These are phyloP conservation scores for Biscogniauxia mediterranea DNA, from an alignment of 2,329 filamentous ascomycete genomes.

Conservation along the genomic window DNA sequence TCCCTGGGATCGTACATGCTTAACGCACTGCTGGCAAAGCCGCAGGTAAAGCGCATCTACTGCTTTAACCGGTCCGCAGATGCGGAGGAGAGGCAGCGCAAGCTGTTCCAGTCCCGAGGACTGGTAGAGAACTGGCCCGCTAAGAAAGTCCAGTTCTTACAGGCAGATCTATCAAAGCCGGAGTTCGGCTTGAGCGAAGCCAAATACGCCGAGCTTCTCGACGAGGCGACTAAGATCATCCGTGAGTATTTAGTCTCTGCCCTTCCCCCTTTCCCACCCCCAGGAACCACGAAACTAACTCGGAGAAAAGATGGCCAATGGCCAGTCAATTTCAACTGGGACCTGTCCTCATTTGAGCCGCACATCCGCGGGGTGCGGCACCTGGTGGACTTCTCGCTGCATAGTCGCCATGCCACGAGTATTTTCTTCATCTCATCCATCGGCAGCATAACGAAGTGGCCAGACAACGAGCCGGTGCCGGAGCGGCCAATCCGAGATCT, in stretches of 20 bases:
- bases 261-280: background rate
- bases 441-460: constrained; percentile 37
- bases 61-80: constrained; percentile 49
- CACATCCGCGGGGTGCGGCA: constrained; percentile 50
- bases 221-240: constrained; percentile 44
- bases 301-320: constrained; percentile 46
- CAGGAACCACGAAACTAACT: background rate
- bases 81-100: constrained; percentile 37
- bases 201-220: constrained; percentile 37
- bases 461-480: constrained; percentile 32
- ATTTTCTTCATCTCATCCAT: constrained; percentile 44
- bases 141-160: constrained; percentile 45
- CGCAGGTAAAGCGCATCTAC: constrained; percentile 39
- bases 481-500: constrained; percentile 37
- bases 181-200: constrained; percentile 45
- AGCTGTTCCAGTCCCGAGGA: constrained; percentile 36
- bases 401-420: constrained; percentile 32
- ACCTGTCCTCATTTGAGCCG: constrained; percentile 46
- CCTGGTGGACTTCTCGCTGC: constrained; percentile 41
- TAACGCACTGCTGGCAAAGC: constrained; percentile 31
- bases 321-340: constrained; percentile 53
- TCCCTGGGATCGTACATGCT: constrained; percentile 47
- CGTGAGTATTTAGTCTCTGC: background rate
- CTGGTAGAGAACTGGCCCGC: constrained; percentile 32
- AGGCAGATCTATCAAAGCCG: constrained; percentile 45